Evolutionary conservation across 345 rosid genomes (phyloP), one percentile per base, ranked within the genome.

Genomic region (Populus nigra): DNA sequence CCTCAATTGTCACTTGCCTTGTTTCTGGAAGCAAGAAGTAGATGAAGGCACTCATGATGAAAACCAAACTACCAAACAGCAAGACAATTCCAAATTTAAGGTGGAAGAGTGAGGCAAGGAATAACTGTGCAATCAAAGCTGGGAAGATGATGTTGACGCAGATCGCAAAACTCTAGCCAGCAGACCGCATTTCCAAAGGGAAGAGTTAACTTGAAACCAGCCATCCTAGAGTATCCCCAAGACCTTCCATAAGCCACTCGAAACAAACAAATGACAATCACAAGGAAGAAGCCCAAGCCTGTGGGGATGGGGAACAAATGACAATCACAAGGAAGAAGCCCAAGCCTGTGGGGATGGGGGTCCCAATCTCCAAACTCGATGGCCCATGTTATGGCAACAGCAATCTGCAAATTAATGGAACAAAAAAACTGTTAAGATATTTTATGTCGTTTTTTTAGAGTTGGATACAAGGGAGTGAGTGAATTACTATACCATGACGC

Each of bases 11-110:
- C 17, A 87, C 81, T 47, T 74, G 77, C 76, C 83, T 87, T 0
- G 90, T 87, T 75, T 87, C 88, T 0, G 90, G 90, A 76, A 87
- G 20, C 39, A 85, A 61, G 71, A 85, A 61, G 65, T 4, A 50
- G 39, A 82, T 47, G 63, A 85, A 85, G 29, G 65, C 18, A 0
- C 80, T 81, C 90, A 87, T 83, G 72, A 78, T 7, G 4, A 73
- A 0, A 41, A 84, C 65, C 59, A 79, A 83, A 5, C 25, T 77
- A 12, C 81, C 87, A 53, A 81, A 81, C 49, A 81, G 82, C 74
- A 84, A 57, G 83, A 81, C 84, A 8, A 74, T 76, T 8, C 82
- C 83, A 20, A 18, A 84, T 76, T 70, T 77, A 2, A 86, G 72
- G 57, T 69, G 71, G 63, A 87, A 86, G 13, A 84, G 80, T 20